Evolutionary conservation across 495 filamentous ascomycete genomes (phyloP).

Genomic region (Hypoxylon cercidicola): DNA sequence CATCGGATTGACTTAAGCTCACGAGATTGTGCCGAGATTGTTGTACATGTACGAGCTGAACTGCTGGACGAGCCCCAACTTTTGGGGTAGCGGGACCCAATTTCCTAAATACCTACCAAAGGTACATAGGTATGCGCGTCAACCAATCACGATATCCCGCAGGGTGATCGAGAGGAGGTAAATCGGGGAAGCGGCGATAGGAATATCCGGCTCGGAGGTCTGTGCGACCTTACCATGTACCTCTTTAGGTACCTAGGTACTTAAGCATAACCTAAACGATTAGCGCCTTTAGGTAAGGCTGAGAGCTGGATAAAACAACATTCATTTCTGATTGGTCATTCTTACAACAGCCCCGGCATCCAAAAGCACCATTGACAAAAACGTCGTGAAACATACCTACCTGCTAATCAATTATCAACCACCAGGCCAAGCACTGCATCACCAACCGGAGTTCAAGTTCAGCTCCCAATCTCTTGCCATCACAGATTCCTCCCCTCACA

Average conservation of each 20-base stretch:
- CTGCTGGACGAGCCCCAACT: conserved; percentile 24
- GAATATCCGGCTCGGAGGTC: conserved; percentile 15
- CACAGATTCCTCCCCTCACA: background rate
- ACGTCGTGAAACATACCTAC: background rate
- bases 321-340: conserved; percentile 19
- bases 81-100: conserved; percentile 10
- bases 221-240: no score
- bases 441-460: background rate
- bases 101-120: conserved; percentile 19
- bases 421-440: background rate
- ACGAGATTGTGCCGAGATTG: background rate
- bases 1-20: background rate
- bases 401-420: background rate
- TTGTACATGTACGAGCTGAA: conserved; percentile 36
- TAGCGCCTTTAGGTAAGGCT: background rate
- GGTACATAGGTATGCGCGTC: no score
- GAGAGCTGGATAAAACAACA: background rate
- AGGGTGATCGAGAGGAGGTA: background rate
- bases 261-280: background rate
- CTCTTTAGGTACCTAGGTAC: background rate
- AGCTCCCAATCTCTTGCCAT: background rate
- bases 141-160: background rate
- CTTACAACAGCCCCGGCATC: background rate
- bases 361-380: background rate
- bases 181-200: conserved; percentile 13